These are phyloP conservation scores for Penicillium sp. DNA, from an alignment of 2,329 filamentous ascomycete genomes.

Conservation along the genomic window DNA sequence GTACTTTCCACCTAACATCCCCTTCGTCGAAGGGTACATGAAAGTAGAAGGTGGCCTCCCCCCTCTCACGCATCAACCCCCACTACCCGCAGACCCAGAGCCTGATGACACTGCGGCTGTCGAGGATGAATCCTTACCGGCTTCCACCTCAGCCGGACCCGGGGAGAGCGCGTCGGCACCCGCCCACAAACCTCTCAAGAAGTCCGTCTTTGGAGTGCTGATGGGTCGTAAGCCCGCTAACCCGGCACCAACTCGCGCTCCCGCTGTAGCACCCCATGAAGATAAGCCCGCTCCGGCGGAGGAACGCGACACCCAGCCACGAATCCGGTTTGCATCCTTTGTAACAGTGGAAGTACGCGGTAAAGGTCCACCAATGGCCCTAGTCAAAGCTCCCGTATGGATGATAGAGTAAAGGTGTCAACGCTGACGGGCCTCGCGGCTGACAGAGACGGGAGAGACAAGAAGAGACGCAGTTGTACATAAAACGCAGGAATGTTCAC, in stretches of 20 bases:
- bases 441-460: neutral
- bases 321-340: constrained; percentile 76
- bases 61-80: constrained; percentile 48
- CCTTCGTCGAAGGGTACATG: constrained; percentile 75
- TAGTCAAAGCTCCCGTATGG: constrained; percentile 75
- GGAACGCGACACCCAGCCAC: constrained; percentile 36
- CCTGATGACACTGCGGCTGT: constrained; percentile 14
- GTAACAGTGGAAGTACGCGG: constrained; percentile 74
- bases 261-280: constrained; percentile 23
- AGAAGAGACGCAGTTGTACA: constrained; percentile 14
- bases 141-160: constrained; percentile 25
- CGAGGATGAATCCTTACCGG: constrained; percentile 31
- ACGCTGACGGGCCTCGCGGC: neutral
- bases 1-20: constrained; percentile 78
- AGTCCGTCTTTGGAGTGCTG: constrained; percentile 48
- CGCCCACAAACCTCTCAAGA: constrained; percentile 40
- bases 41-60: constrained; percentile 75
- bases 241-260: constrained; percentile 15
- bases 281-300: constrained; percentile 30
- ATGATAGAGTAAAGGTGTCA: constrained; percentile 33
- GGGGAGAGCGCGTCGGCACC: constrained; percentile 22
- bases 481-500: constrained; percentile 14
- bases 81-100: constrained; percentile 26
- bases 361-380: constrained; percentile 62
- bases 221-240: constrained; percentile 41